phyloP scores from a whole-genome alignment of 2,329 filamentous ascomycete genomes.

The Ophiostoma pallidulum region DNA sequence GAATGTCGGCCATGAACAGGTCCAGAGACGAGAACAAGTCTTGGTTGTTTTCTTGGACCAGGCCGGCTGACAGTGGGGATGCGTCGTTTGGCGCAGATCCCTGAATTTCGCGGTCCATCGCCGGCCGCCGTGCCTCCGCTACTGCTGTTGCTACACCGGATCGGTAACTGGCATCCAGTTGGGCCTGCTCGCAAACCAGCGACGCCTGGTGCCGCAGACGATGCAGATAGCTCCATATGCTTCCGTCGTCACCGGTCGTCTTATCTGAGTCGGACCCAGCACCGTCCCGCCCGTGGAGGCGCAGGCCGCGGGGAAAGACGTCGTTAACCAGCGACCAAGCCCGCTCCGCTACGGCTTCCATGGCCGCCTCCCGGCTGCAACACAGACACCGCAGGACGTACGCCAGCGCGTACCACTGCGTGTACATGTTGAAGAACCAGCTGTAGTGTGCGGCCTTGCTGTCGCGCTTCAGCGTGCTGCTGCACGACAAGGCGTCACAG shows the following conservation, averaged over 20 bases:
- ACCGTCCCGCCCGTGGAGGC: neutral
- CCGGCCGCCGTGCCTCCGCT: no score
- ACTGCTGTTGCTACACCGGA: no score
- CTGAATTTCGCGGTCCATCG: no score
- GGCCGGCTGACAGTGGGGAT: neutral
- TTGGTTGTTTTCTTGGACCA: neutral
- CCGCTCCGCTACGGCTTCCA: neutral
- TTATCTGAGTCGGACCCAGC: neutral
- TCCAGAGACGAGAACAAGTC: slow-evolving; percentile 2
- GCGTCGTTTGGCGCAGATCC: no score
- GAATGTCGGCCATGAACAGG: slow-evolving; percentile 6
- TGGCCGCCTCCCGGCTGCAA: neutral
- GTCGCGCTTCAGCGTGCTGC: neutral
- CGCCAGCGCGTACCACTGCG: slow-evolving; percentile 7
- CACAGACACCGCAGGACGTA: slow-evolving; percentile 5
- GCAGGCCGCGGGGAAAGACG: neutral
- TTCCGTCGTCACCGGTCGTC: neutral
- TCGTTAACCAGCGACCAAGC: slow-evolving; percentile 1
- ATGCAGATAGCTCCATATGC: slow-evolving; percentile 2
- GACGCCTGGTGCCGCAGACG: neutral
- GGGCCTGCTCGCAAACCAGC: neutral
- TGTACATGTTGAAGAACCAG: slow-evolving; percentile 6
- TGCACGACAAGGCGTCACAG: neutral
- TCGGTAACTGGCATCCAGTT: no score
- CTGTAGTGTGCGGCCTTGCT: neutral